Evolutionary conservation across 352 stramenopile genomes (phyloP), one percentile per base, ranked within the genome.

Genomic region (Phytophthora pinifolia): DNA sequence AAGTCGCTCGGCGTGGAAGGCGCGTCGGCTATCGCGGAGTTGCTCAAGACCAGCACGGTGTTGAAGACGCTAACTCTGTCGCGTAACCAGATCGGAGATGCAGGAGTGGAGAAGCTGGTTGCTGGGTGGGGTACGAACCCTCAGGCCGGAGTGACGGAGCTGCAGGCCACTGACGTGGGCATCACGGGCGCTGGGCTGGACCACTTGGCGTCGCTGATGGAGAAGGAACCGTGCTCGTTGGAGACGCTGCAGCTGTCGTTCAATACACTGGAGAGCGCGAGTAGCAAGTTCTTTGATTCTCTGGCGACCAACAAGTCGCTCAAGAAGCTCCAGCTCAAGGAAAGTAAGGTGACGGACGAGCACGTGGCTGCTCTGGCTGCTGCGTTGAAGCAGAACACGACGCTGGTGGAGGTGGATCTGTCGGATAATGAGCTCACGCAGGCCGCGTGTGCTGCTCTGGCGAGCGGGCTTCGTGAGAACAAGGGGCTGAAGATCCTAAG

Each of bases 201-300:
- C 37, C 48, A 73, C 39, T 58, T 89, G 46, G 79, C 76, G 3
- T n/a, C 30, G 29, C 44, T 81, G 27, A 12, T 91, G n/a, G 54
- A 37, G 32, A 57, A 53, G 22, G 37, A 73, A 4, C 65, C 59
- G 9, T 89, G 83, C 54, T 75, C 74, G 25, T 65, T 93, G 9
- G 54, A 69, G 48, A 81, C 72, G 18, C 49, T 93, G 20, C 65
- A 88, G 59, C 43, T 93, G 22, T 92, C 81, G 27, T 88, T 92
- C 33, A 92, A 94, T 54, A 54, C 35, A 0, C 49, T 94, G n/a
- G 53, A 65, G 9, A 48, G 6, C 3, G 65, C 78, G 3, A 59
- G 41, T 20, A 54, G 62, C 1, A 51, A 60, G 17, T 87, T 93
- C 46, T 89, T 89, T 45, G 55, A 82, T 22, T 74, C 76, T 9